Evolutionary conservation across 768 basidiomycete species (phyloP), one percentile per base, ranked within the genome.

Genomic region (Amanita pallidorosea): DNA sequence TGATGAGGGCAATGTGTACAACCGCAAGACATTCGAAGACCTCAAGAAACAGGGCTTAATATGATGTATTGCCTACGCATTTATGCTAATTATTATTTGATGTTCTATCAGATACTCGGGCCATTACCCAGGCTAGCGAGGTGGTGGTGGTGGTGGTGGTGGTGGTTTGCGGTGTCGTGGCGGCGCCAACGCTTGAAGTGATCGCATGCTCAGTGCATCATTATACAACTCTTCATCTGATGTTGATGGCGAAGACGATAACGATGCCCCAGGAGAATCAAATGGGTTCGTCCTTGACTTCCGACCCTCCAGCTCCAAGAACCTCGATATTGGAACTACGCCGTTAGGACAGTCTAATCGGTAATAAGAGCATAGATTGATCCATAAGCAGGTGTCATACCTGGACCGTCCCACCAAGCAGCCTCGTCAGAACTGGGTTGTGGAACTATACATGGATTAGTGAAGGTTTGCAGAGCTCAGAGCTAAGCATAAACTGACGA

Each of bases 1-100:
- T 63, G 90, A 90, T 42, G 96, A 98, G 63, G 96, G 96, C 13
- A 98, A 99, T 59, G 96, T 98, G 45, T 97, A 98, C 67, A 93
- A 93, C 67, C 83, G 85, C 61, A 96, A 96, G 74, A 95, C 91
- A n/a, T 97, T 93, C 61, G 91, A 95, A 59, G 91, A 95, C 61
- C 73, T 96, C 58, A 95, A 93, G 75, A 91, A 93, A 69, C 94
- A 97, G 64, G 94, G 93, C 52, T 70, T 95, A 51, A 88, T 94
- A 51, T 88, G 69, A 67, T 54, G 18, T 43, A 34, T 46, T 34
- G 31, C 22, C 9, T 38, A 50, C 46, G 36, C 53, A 49, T 43
- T 53, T 52, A 53, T 29, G 54, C 33, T 53, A 34, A 44, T 52
- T 42, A 51, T 58, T 29, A 54, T 47, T 38, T 45, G 38, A 36